Conservation (phyloP, 768 basidiomycete genomes). For the Gloeostereum incarnatum region DNA sequence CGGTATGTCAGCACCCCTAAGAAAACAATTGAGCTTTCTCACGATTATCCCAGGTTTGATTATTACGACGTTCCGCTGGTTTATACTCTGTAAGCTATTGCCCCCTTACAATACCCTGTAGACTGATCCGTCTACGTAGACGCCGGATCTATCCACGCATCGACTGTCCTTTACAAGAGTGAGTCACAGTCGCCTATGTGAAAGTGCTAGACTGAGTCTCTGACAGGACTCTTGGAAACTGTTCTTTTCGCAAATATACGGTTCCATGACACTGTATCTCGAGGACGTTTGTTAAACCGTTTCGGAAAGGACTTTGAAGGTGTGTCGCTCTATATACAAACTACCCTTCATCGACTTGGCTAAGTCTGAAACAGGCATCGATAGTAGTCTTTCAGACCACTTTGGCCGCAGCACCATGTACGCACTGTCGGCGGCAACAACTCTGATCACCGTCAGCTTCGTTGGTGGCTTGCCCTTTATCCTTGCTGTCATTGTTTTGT, state of each 20-base stretch:
- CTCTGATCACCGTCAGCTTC: constrained; percentile 62
- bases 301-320: constrained; percentile 90
- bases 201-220: no score
- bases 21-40: no score
- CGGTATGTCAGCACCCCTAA: no score
- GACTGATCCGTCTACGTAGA: constrained; percentile 27
- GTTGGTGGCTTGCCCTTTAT: constrained; percentile 77
- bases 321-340: constrained; percentile 15
- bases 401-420: constrained; percentile 75
- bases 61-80: constrained; percentile 53
- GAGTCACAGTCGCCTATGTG: no score
- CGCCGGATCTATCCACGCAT: constrained; percentile 75
- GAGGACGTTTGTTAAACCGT: constrained; percentile 75
- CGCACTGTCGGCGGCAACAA: constrained; percentile 60
- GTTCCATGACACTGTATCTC: constrained; percentile 88
- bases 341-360: no score
- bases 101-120: background rate
- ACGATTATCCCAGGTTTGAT: no score
- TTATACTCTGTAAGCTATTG: constrained; percentile 58
- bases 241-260: constrained; percentile 84
- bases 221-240: constrained; percentile 53
- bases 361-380: constrained; percentile 43
- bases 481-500: constrained; percentile 44
- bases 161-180: constrained; percentile 69
- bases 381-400: constrained; percentile 76